Evolutionary conservation across 2,329 filamentous ascomycete genomes (phyloP).

Genomic region (Monosporascus cannonballus): DNA sequence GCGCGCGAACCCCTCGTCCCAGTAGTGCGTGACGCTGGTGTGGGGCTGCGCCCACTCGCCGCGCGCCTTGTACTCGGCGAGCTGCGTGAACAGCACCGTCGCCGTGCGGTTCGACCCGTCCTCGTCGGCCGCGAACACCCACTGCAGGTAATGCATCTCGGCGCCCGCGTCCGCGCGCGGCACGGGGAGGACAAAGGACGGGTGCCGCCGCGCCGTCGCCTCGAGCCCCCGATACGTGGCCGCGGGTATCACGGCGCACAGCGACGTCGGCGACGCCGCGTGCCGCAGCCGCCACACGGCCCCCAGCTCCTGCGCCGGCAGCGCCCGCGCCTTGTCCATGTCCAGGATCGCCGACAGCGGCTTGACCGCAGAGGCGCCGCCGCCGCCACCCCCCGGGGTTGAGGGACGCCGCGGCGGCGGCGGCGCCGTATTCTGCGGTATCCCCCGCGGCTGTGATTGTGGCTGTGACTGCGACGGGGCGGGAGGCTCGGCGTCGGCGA

Average conservation of each 20-base stretch:
- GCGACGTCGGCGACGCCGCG: conserved; percentile 61
- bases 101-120: conserved; percentile 44
- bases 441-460: conserved; percentile 22
- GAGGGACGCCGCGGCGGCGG: conserved; percentile 10
- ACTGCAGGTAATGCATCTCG: conserved; percentile 95
- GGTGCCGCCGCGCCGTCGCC: conserved; percentile 63
- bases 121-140: conserved; percentile 69
- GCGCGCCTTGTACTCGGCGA: conserved; percentile 86
- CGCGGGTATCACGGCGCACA: conserved; percentile 78
- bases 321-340: conserved; percentile 65
- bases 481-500: conserved; percentile 21
- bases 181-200: conserved; percentile 87
- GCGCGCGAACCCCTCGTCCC: conserved; percentile 58
- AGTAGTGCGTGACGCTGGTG: conserved; percentile 88
- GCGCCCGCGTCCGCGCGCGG: conserved; percentile 63
- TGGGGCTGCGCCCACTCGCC: conserved; percentile 89
- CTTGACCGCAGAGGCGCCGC: conserved; percentile 25
- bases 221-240: conserved; percentile 70
- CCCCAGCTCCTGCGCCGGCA: conserved; percentile 78
- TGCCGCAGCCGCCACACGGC: conserved; percentile 87
- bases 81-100: conserved; percentile 85
- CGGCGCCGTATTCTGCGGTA: conserved; percentile 7
- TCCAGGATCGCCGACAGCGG: conserved; percentile 58
- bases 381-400: conserved; percentile 6
- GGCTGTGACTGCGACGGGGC: conserved; percentile 26